Conservation (phyloP, 768 basidiomycete species). For the Mycena amicta region DNA sequence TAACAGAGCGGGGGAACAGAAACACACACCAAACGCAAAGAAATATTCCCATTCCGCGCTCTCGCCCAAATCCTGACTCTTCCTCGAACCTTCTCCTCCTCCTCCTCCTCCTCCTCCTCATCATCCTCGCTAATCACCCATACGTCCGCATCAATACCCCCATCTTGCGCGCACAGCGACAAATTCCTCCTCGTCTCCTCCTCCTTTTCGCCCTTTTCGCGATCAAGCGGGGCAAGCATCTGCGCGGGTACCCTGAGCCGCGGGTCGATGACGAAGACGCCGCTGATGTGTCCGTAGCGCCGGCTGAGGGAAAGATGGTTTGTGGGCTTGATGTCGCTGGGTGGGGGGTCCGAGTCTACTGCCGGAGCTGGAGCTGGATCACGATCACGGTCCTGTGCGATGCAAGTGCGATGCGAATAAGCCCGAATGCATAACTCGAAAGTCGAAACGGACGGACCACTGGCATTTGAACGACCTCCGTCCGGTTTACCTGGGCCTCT, state of each 20-base stretch:
- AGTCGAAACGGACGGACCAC: too few relatives aligned
- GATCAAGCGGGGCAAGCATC: constrained; percentile 31
- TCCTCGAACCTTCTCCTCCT: too few relatives aligned
- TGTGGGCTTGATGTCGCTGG: background rate
- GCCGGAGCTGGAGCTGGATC: too few relatives aligned
- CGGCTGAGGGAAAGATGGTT: background rate
- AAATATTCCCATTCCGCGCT: background rate
- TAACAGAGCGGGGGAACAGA: background rate
- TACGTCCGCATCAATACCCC: background rate
- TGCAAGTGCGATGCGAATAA: too few relatives aligned
- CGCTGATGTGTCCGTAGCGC: background rate
- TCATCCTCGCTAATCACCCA: background rate
- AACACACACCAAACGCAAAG: background rate
- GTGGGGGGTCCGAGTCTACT: too few relatives aligned
- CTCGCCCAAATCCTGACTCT: background rate
- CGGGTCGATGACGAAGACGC: constrained; percentile 23
- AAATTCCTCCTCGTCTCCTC: background rate
- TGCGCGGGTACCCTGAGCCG: constrained; percentile 58
- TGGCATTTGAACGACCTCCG: too few relatives aligned
- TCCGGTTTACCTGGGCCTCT: constrained; percentile 7
- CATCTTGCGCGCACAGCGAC: background rate
- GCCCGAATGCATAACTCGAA: too few relatives aligned
- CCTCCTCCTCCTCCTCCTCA: too few relatives aligned
- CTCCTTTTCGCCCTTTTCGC: background rate
- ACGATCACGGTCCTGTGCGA: too few relatives aligned